Evolutionary conservation across 2,329 filamentous ascomycete genomes (phyloP).

Genomic region (Diaporthe citri): DNA sequence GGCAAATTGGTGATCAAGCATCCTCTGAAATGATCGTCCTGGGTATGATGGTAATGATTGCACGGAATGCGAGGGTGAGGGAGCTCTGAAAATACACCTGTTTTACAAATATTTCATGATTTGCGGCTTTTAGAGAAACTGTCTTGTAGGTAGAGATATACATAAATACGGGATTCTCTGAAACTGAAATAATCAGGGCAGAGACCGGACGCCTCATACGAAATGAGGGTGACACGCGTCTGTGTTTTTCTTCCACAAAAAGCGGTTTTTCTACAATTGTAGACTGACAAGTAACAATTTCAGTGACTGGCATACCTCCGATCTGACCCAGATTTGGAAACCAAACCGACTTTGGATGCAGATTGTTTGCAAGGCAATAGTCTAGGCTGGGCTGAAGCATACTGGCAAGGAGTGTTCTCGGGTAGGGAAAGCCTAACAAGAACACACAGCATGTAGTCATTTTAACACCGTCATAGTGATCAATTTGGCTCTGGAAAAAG

Average conservation of each 20-base stretch:
- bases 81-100: background rate
- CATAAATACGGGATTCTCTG: background rate
- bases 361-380: background rate
- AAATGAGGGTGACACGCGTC: too few species aligned
- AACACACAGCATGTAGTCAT: background rate
- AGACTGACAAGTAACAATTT: background rate
- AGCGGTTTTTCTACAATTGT: background rate
- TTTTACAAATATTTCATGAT: background rate
- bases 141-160: background rate
- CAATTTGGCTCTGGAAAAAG: too few species aligned
- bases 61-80: background rate
- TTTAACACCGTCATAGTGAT: too few species aligned
- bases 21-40: background rate
- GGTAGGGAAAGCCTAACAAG: too few species aligned
- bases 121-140: background rate
- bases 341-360: background rate
- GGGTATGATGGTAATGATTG: background rate
- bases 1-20: constrained; percentile 21
- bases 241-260: background rate
- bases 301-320: background rate
- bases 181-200: background rate
- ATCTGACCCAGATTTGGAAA: background rate
- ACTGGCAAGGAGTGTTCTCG: background rate
- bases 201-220: too few species aligned
- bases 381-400: background rate